Base-by-base conservation (phyloP, 1,284 basidiomycete genomes). In the Irpex rosettiformis region DNA sequence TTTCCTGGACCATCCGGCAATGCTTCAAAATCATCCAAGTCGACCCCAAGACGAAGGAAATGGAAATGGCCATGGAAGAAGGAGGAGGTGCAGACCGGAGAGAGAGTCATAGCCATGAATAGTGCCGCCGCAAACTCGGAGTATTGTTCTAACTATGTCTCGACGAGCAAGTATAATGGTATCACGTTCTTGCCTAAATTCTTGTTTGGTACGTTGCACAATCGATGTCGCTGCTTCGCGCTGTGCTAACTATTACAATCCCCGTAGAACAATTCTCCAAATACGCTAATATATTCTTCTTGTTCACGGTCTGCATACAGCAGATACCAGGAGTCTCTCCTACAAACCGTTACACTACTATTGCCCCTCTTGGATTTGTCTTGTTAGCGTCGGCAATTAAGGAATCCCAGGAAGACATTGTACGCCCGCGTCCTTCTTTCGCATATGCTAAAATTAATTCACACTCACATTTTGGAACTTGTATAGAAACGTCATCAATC, bases 191-290 rank as follows among this genome's bases (percentile, higher is more conserved):
- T 95, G 8, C 95, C 94, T 54, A 98, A 98, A 73, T 99, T 99
- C 77, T 74, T 99, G 59, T 82, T 83, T 61, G 93, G 94, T 96
- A 67, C 53, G 52, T 58, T 18, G 10, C 33, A 24, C 52, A 4
- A 43, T 48, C 3, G n/a, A n/a, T n/a, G 10, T 54, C 48, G 37
- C 37, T 28, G 13, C 33, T 40, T 43, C 25, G 27, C 29, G n/a
- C 11, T 16, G 40, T 43, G 22, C 43, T 37, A 24, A 52, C 24
- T 18, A 28, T 27, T 37, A 21, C 11, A 29, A 2, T n/a, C 45
- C n/a, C n/a, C n/a, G n/a, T n/a, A 89, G 95, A 98, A 73, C 95
- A 98, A 87, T 97, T 98, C 80, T 94, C 92, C 63, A 96, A 97
- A 42, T 57, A 57, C 70, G 97, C 97, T 66, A 99, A 99, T 73